Percentiles rank a stretch among this genome's conserved stretches.
These are phyloP conservation scores for Eimeria brunetti DNA, from an alignment of 169 alveolate species.

Conservation along the genomic window DNA sequence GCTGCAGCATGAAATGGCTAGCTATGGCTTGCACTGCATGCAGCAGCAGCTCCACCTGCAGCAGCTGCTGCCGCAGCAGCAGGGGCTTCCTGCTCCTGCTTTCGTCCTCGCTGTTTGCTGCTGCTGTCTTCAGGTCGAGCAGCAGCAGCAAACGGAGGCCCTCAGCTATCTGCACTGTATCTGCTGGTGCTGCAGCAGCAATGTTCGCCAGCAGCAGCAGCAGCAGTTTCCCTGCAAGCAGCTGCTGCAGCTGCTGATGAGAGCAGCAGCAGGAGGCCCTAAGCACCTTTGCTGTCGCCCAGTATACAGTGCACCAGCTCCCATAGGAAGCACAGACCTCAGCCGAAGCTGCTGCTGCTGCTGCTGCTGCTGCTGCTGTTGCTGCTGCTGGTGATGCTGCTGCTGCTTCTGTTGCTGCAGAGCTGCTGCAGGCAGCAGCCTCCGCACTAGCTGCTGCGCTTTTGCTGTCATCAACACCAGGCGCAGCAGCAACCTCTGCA, in stretches of 20 bases:
- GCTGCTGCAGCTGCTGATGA: neutral
- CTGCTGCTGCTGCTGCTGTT: neutral
- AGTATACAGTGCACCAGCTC: slow-evolving; percentile 50
- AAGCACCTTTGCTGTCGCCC: slow-evolving; percentile 28
- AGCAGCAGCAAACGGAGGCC: slow-evolving; percentile 43
- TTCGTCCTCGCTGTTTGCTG: neutral
- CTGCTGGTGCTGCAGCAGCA: slow-evolving; percentile 10
- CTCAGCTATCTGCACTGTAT: slow-evolving; percentile 10
- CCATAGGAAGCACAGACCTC: neutral
- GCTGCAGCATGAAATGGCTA: slow-evolving; percentile 17
- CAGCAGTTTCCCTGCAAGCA: slow-evolving; percentile 16
- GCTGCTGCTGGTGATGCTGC: neutral
- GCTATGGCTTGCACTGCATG: neutral
- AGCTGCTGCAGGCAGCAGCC: neutral
- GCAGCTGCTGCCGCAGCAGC: slow-evolving; percentile 28
- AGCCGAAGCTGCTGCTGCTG: neutral
- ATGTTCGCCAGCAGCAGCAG: neutral
- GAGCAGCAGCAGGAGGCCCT: neutral
- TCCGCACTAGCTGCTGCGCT: neutral
- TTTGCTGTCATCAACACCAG: too few relatives aligned
- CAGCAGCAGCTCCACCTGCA: slow-evolving; percentile 3
- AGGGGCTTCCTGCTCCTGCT: neutral
- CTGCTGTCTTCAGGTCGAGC: slow-evolving; percentile 2
- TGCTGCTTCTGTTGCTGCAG: neutral
- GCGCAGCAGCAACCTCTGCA: neutral